phyloP scores from a whole-genome alignment of 495 filamentous ascomycete species.

The Hypoxylon rickii region DNA sequence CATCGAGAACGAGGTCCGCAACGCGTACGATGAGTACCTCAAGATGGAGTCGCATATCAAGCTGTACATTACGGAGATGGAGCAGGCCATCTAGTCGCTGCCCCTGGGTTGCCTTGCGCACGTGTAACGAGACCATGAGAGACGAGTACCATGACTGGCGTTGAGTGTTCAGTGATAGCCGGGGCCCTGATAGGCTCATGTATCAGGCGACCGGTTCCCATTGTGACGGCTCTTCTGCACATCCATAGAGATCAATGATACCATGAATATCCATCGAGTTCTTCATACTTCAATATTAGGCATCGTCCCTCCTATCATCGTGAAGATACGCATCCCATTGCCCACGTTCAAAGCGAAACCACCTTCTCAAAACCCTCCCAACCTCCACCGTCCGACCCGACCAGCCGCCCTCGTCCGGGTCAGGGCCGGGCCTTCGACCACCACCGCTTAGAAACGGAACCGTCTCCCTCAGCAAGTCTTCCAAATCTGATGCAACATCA shows the following conservation, averaged over 20 bases:
- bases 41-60: conserved; percentile 97
- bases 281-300: background rate
- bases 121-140: conserved; percentile 33
- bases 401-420: conserved; percentile 62
- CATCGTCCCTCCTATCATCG: conserved; percentile 1
- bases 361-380: conserved; percentile 66
- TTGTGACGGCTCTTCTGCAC: conserved; percentile 9
- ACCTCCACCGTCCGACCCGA: conserved; percentile 70
- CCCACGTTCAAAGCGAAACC: conserved; percentile 66
- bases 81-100: conserved; percentile 72
- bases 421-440: conserved; percentile 47
- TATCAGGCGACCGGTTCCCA: conserved; percentile 3
- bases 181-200: background rate
- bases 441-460: conserved; percentile 69
- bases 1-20: conserved; percentile 89
- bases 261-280: conserved; percentile 7
- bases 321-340: conserved; percentile 33
- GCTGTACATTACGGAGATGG: conserved; percentile 98
- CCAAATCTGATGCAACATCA: conserved; percentile 16
- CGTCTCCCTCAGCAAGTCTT: conserved; percentile 55
- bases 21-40: conserved; percentile 87
- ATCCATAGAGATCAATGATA: conserved; percentile 9
- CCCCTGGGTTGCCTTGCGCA: conserved; percentile 16
- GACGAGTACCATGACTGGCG: conserved; percentile 40
- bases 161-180: conserved; percentile 18